A percentile compares a stretch with the other conserved stretches of the same genome.
phyloP scores from a whole-genome alignment of 2,329 filamentous ascomycete genomes.

The Colletotrichum neosansevieriae region DNA sequence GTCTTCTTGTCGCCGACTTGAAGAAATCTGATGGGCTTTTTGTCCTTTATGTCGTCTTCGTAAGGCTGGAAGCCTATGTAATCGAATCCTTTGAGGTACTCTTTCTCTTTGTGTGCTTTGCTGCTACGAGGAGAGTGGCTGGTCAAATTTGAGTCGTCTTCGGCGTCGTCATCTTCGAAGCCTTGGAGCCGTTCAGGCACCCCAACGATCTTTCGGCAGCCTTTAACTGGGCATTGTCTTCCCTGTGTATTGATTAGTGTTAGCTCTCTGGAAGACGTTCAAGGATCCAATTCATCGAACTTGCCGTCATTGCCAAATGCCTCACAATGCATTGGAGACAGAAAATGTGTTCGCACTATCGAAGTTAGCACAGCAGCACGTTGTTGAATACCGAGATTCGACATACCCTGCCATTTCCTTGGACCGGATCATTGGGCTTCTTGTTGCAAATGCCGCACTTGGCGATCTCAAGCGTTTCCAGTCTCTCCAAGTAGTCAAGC shows the following conservation, averaged over 20 bases:
- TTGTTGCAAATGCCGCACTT: neutral
- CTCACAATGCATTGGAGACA: too few species aligned
- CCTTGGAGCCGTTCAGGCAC: neutral
- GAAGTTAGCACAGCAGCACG: too few species aligned
- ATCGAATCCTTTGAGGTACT: neutral
- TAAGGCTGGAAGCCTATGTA: neutral
- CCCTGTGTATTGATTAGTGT: too few species aligned
- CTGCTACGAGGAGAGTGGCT: too few species aligned
- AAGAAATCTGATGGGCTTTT: conserved; percentile 9
- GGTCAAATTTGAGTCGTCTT: neutral
- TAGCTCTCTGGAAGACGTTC: too few species aligned
- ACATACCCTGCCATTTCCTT: neutral
- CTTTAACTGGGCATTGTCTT: too few species aligned
- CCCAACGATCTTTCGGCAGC: too few species aligned
- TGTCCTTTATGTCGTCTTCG: neutral
- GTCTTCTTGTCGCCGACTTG: conserved; percentile 12
- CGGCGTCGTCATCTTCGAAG: neutral
- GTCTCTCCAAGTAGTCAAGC: conserved; percentile 37
- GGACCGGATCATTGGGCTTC: neutral
- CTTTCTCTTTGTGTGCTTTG: neutral
- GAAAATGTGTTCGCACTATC: too few species aligned
- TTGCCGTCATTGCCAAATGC: too few species aligned
- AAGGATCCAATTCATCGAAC: too few species aligned
- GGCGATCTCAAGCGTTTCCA: conserved; percentile 1
- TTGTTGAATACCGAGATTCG: too few species aligned